These are phyloP conservation scores for Beauveria australis DNA, from an alignment of 2,329 filamentous ascomycete genomes.

Conservation along the genomic window DNA sequence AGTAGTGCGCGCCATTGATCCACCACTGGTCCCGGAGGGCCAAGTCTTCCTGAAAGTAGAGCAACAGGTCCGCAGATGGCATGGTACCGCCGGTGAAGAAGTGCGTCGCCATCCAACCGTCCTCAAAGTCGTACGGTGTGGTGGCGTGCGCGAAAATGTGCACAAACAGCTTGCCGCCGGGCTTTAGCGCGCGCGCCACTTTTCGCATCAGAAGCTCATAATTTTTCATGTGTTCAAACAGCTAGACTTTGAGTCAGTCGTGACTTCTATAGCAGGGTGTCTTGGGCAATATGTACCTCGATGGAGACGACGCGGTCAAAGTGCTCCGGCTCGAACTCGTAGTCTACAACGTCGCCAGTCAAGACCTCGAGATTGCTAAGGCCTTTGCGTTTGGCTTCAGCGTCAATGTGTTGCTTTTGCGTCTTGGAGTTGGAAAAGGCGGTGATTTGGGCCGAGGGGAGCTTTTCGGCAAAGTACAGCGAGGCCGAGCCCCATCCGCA, in stretches of 20 bases:
- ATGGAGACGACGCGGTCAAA: slow-evolving; percentile 63
- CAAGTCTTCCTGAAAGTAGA: slow-evolving; percentile 59
- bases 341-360: slow-evolving; percentile 58
- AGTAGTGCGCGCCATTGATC: slow-evolving; percentile 61
- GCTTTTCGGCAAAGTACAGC: slow-evolving; percentile 56
- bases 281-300: slow-evolving; percentile 29
- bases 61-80: slow-evolving; percentile 57
- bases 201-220: slow-evolving; percentile 61
- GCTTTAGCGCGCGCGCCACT: slow-evolving; percentile 48
- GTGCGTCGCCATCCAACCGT: slow-evolving; percentile 65
- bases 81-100: slow-evolving; percentile 70
- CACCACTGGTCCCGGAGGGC: slow-evolving; percentile 58
- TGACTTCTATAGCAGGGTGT: not conserved
- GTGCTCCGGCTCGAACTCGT: slow-evolving; percentile 48
- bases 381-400: slow-evolving; percentile 44
- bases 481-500: slow-evolving; percentile 62
- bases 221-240: slow-evolving; percentile 74
- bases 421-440: slow-evolving; percentile 64
- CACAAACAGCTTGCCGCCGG: slow-evolving; percentile 59
- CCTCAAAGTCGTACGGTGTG: slow-evolving; percentile 62
- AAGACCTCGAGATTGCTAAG: slow-evolving; percentile 55
- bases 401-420: slow-evolving; percentile 60
- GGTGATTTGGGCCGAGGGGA: slow-evolving; percentile 54
- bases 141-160: slow-evolving; percentile 59
- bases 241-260: slow-evolving; percentile 26